Base-by-base conservation (phyloP, 2,329 filamentous ascomycete species). In the Stachybotrys chartarum region DNA sequence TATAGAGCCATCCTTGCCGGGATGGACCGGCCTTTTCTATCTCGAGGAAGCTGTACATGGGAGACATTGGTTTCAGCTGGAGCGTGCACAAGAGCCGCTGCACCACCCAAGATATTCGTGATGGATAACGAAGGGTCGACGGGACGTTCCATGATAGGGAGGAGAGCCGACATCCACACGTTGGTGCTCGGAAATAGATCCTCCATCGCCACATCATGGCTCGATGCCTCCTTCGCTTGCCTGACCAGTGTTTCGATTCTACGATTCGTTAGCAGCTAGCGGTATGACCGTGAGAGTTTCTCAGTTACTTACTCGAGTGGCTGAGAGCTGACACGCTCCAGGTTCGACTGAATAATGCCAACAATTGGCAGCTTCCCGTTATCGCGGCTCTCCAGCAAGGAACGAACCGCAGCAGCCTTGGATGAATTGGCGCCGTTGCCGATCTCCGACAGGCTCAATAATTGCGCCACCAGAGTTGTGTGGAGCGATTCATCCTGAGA, bases 1-100 rank as follows among this genome's bases (percentile, higher is more conserved):
- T 91, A 96, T 51, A 87, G 77, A 1, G 87, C 84, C 74, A 95
- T 88, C 55, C 93, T 81, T 14, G 90, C 82, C 1, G 90, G 84
- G 54, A 88, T 76, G 2, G 90, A 90, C 35, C 85, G 82, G 0
- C 88, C 88, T 59, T 82, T 81, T 5, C 79, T 75, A 66, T 96
- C 91, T 48, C 86, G 78, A 24, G 45, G 18, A 8, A 47, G 10
- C 17, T 17, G 45, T 8, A 10, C 52, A 42, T 42, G 10, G 35
- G 35, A 10, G 35, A 10, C 5, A 7, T 58, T n/a, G n/a, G 59
- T 58, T 50, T 57, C 60, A 30, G 64, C 54, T 0, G 66, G 54
- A 5, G 63, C 60, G 11, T 73, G 67, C 0, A 87, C 76, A 3
- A 96, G 72, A 60, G 87, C 85, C 6, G 88, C 81, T 1, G 83